Conservation (phyloP, 306 rosid genomes). For the Psophocarpus tetragonolobus region DNA sequence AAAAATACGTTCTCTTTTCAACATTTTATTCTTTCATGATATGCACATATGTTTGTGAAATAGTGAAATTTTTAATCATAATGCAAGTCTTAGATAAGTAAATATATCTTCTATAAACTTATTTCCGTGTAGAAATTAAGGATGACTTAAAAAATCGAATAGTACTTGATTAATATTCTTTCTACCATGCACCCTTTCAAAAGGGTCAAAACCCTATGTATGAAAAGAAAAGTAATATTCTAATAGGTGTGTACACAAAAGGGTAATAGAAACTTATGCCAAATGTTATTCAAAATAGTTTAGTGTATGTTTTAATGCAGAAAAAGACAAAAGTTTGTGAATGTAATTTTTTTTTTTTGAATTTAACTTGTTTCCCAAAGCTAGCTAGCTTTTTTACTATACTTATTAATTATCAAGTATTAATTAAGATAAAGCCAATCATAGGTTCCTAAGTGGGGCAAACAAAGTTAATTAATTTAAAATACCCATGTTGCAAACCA, state of each 20-base stretch:
- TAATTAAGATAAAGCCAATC: too few species aligned
- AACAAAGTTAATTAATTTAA: neutral
- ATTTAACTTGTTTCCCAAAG: too few species aligned
- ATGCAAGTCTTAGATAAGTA: too few species aligned
- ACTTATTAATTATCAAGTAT: neutral
- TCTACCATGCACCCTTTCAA: neutral
- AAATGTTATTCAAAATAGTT: neutral
- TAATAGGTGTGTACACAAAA: neutral
- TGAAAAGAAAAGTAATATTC: neutral
- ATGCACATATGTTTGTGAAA: too few species aligned
- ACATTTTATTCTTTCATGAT: too few species aligned
- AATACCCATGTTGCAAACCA: constrained; percentile 12
- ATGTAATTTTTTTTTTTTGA: too few species aligned
- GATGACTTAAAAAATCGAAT: neutral
- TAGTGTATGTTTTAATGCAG: too few species aligned
- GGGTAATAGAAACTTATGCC: neutral
- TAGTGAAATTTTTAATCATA: too few species aligned
- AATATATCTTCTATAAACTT: too few species aligned
- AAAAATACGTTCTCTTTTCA: too few species aligned
- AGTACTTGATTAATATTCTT: neutral
- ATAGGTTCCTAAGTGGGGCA: constrained; percentile 30
- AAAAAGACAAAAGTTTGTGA: too few species aligned
- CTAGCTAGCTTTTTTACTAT: neutral
- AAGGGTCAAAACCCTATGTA: neutral
- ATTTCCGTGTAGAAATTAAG: too few species aligned